These are phyloP conservation scores for Lignosus rhinocerotis DNA, from an alignment of 1,284 basidiomycete species.

Conservation along the genomic window DNA sequence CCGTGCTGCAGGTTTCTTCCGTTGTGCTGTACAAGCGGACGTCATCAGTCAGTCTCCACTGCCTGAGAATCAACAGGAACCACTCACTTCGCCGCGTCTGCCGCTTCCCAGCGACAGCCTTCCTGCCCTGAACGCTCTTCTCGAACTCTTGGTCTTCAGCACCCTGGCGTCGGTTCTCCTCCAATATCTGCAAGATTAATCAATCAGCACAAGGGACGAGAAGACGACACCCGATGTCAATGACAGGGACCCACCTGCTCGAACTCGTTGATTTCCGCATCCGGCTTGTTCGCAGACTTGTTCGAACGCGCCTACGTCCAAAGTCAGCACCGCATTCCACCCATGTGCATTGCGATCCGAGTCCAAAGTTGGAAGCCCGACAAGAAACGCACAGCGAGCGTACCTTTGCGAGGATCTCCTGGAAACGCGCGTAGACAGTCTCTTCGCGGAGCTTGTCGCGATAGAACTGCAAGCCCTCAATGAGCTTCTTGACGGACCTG, in stretches of 20 bases:
- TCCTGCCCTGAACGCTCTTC: constrained; percentile 80
- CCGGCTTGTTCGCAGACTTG: constrained; percentile 88
- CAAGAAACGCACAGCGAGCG: constrained; percentile 8
- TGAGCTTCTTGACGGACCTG: constrained; percentile 92
- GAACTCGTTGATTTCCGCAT: constrained; percentile 88
- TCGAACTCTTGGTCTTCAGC: constrained; percentile 90
- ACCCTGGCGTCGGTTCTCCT: constrained; percentile 82
- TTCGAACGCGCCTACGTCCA: constrained; percentile 68
- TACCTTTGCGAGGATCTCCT: constrained; percentile 84
- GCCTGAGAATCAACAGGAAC: background rate
- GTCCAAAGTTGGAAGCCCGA: background rate
- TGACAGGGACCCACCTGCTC: constrained; percentile 57
- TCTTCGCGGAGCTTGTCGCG: constrained; percentile 95
- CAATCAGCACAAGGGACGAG: constrained; percentile 9
- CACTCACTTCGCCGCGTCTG: constrained; percentile 44
- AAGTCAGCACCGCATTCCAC: background rate
- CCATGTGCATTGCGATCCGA: too few species aligned
- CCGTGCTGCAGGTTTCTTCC: constrained; percentile 23
- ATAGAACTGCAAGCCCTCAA: constrained; percentile 89
- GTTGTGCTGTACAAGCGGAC: constrained; percentile 15
- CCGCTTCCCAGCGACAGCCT: constrained; percentile 75
- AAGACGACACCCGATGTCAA: constrained; percentile 8
- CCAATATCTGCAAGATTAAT: constrained; percentile 62
- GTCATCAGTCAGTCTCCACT: background rate
- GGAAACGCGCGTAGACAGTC: constrained; percentile 81